phyloP scores from a whole-genome alignment of 805 yeast species.

The Starmerella vitae region DNA sequence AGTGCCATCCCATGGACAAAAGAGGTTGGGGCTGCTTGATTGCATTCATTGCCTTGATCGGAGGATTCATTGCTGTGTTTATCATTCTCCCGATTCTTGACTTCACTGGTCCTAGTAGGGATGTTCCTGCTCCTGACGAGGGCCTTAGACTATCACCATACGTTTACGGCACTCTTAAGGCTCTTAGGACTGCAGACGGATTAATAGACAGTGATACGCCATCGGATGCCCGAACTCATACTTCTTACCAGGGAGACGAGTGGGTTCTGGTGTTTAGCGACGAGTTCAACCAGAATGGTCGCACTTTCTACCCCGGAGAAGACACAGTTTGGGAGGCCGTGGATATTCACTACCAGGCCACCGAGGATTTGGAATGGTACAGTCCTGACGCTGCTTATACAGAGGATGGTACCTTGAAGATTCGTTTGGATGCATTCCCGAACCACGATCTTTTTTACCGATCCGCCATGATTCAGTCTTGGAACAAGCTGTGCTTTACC shows the following conservation, averaged over 20 bases:
- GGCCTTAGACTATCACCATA: slow-evolving; percentile 40
- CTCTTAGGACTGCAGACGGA: slow-evolving; percentile 38
- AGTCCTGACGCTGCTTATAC: slow-evolving; percentile 83
- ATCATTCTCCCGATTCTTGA: slow-evolving; percentile 74
- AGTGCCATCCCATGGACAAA: slow-evolving; percentile 27
- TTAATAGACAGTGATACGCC: slow-evolving; percentile 69
- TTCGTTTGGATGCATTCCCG: slow-evolving; percentile 68
- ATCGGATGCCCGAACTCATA: slow-evolving; percentile 34
- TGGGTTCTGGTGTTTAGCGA: slow-evolving; percentile 81
- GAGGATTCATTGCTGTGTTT: slow-evolving; percentile 57
- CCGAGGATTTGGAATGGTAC: slow-evolving; percentile 88
- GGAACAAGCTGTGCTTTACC: slow-evolving; percentile 85
- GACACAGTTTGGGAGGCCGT: slow-evolving; percentile 86
- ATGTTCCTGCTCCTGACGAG: slow-evolving; percentile 19
- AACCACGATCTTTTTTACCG: slow-evolving; percentile 72
- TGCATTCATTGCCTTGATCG: slow-evolving; percentile 37
- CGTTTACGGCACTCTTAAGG: slow-evolving; percentile 41
- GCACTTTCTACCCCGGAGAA: slow-evolving; percentile 81
- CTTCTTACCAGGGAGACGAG: slow-evolving; percentile 43
- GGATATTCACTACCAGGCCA: slow-evolving; percentile 73
- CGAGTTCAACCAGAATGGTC: slow-evolving; percentile 79
- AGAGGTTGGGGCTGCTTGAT: slow-evolving; percentile 27
- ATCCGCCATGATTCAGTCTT: slow-evolving; percentile 81
- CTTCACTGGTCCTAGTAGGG: slow-evolving; percentile 49
- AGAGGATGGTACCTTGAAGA: slow-evolving; percentile 49